Conservation (phyloP, 192 early-diverging fungal genomes). For the Linnemannia zychae region DNA sequence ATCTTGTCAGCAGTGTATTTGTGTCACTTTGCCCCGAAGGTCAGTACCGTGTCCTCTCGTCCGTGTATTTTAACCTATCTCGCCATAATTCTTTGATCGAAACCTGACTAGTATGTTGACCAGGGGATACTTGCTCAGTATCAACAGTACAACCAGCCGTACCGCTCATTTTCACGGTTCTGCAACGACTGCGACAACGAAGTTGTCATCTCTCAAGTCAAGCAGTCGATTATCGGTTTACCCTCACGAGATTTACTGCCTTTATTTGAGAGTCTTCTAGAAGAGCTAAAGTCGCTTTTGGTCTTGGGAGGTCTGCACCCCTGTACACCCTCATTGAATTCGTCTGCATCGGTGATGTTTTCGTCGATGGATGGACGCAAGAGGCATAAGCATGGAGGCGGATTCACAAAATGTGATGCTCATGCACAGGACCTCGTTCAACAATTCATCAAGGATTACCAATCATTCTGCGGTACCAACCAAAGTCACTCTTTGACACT, state of each 20-base stretch:
- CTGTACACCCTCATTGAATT: neutral
- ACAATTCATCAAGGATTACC: slow-evolving; percentile 24
- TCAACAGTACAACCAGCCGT: slow-evolving; percentile 68
- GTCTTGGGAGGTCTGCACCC: slow-evolving; percentile 2
- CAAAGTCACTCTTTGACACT: slow-evolving; percentile 4
- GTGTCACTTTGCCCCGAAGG: no score
- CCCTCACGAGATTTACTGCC: slow-evolving; percentile 23
- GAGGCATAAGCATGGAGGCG: neutral
- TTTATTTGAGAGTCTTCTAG: slow-evolving; percentile 13
- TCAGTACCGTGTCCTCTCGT: neutral
- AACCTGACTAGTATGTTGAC: slow-evolving; percentile 60
- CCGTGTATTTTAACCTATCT: neutral
- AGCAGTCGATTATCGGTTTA: slow-evolving; percentile 5
- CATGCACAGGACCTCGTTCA: slow-evolving; percentile 18
- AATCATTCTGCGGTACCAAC: slow-evolving; percentile 13
- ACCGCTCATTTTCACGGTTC: slow-evolving; percentile 63
- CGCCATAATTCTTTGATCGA: no score
- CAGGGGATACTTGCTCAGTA: slow-evolving; percentile 57
- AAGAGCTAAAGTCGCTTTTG: slow-evolving; percentile 16
- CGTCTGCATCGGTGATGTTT: neutral
- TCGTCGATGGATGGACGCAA: slow-evolving; percentile 4
- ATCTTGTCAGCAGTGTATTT: neutral
- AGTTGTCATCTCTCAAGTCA: slow-evolving; percentile 52
- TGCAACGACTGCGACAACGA: slow-evolving; percentile 66
- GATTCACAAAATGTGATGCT: neutral